Evolutionary conservation across 768 basidiomycete species (phyloP), one percentile per base, ranked within the genome.

Genomic region (Pholiota molesta): DNA sequence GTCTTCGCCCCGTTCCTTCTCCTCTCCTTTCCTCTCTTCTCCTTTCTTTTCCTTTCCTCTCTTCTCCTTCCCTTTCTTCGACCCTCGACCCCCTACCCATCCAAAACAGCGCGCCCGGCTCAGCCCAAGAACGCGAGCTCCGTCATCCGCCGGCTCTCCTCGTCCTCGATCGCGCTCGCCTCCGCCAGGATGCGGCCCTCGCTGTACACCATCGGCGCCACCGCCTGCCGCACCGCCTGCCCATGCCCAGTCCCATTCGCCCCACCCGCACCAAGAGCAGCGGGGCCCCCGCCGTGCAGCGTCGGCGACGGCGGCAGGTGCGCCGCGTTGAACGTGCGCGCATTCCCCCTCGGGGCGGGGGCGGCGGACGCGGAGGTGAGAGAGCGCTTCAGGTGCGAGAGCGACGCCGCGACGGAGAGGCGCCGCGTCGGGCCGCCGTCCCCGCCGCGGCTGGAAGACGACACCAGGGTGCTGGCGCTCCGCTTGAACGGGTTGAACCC

Each of bases 41-140:
- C 45, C n/a, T n/a, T n/a, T n/a, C n/a, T n/a, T 19, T 9, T 19
- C 45, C 7, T 11, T 23, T 11, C 9, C 4, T 19, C n/a, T 19
- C 7, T 3, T 19, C 45, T 26, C 26, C n/a, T n/a, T n/a, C n/a
- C n/a, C n/a, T n/a, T n/a, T n/a, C n/a, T n/a, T n/a, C n/a, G n/a
- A n/a, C 26, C 4, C 26, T 26, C n/a, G n/a, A n/a, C 26, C 4
- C 26, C n/a, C n/a, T n/a, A n/a, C 4, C 26, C 26, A 26, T 4
- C 2, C 26, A 4, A 4, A 26, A 26, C 26, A 26, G 26, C 26
- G 26, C 26, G 26, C 26, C 2, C 26, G 26, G n/a, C 42, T 49
- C 23, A 79, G 59, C 71, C 75, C 69, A 89, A 74, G 69, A 91
- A 92, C 57, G 89, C 89, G 68, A 90, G 70, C 76, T 92, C 90